Evolutionary conservation across 805 yeast species (phyloP), one percentile per base, ranked within the genome.

Genomic region (Candida alai): DNA sequence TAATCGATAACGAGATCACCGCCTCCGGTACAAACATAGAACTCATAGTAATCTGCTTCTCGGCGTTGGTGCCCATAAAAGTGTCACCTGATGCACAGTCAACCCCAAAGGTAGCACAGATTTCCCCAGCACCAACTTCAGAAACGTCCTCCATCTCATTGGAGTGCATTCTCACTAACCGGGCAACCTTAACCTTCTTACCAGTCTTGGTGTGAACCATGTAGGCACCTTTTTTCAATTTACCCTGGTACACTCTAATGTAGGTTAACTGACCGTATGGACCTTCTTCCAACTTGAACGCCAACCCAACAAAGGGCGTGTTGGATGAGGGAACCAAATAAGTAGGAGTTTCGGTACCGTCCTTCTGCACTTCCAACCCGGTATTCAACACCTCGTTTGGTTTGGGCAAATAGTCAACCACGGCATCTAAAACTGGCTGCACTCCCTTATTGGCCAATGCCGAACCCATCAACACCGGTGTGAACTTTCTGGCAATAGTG

Each of bases 401-500:
- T 58, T 90, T 80, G 29, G 99, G 99, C 51, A 93, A 74, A 63
- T 80, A 93, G 58, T 90, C 97, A 45, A 90, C 90, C 40, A 93
- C 95, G 25, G 97, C 93, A 60, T 93, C 97, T 49, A 93, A 71
- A 23, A 90, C 96, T 15, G 89, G 89, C 69, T 93, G 99, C 45
- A 93, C 74, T 62, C 97, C 96, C 46, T 81, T 85, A 68, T 93
- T 93, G 39, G 97, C 98, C 44, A 93, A 73, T 13, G 99, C 99
- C 32, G 97, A 87, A 15, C 99, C 99, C 97, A 93, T 93, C 45
- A 90, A 70, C n/a, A 93, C 97, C n/a, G 99, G 98, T 10, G 97
- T 87, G 70, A 93, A 93, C 57, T 76, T 84, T 67, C 97, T 80
- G 20, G 89, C 95, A 62, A 90, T 90, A 13, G 99, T 93, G 32